These are phyloP conservation scores for Melanomma pulvis-pyrius DNA, from an alignment of 495 filamentous ascomycete genomes.

Conservation along the genomic window DNA sequence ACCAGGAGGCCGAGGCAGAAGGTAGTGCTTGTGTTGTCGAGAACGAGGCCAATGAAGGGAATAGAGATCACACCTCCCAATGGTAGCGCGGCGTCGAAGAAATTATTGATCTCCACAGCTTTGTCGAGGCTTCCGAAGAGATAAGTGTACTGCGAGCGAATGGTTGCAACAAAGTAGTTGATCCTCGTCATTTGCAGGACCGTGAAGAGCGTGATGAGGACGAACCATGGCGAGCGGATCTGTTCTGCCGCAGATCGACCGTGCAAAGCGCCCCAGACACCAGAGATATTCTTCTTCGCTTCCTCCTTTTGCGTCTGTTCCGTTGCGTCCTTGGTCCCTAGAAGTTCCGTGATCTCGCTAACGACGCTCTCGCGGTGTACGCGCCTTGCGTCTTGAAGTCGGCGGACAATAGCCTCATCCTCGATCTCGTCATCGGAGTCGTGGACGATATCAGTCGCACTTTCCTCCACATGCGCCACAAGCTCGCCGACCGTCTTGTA, in stretches of 20 bases:
- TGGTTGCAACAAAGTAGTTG: conserved; percentile 95
- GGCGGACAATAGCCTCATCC: conserved; percentile 27
- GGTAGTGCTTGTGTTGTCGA: conserved; percentile 76
- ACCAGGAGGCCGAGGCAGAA: conserved; percentile 78
- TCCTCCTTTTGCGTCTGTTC: conserved; percentile 58
- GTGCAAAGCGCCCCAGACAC: conserved; percentile 91
- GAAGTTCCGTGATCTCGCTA: conserved; percentile 71
- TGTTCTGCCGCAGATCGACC: conserved; percentile 70
- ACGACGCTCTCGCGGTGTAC: conserved; percentile 69
- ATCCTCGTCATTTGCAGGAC: conserved; percentile 91
- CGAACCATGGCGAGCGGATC: conserved; percentile 82
- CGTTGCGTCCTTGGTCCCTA: conserved; percentile 62
- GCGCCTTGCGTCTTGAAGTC: conserved; percentile 57
- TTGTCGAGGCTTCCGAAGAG: conserved; percentile 63
- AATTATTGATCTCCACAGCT: conserved; percentile 72
- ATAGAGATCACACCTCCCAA: conserved; percentile 81
- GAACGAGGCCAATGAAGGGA: conserved; percentile 82
- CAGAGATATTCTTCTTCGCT: conserved; percentile 64
- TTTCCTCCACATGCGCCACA: conserved; percentile 68
- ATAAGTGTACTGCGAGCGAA: conserved; percentile 80
- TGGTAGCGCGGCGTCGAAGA: conserved; percentile 89
- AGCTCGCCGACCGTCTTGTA: conserved; percentile 91
- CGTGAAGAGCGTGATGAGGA: conserved; percentile 84
- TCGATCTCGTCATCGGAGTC: conserved; percentile 51
- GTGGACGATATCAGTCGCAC: conserved; percentile 46